phyloP scores from a whole-genome alignment of 495 filamentous ascomycete genomes.

The Xylaria bambusicola region DNA sequence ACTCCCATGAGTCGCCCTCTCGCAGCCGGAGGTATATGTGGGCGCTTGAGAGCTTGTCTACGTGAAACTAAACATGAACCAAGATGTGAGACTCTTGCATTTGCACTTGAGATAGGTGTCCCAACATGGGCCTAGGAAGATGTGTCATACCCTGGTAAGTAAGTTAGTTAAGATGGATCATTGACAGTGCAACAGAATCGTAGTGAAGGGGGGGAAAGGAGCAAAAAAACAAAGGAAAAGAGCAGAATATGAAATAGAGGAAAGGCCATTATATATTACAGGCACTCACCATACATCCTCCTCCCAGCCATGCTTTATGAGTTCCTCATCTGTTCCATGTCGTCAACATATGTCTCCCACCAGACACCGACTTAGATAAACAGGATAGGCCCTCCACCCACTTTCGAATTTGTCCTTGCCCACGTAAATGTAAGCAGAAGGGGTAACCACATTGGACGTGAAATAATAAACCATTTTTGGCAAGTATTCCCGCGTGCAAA shows the following conservation, averaged over 20 bases:
- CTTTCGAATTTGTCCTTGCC: conserved; percentile 99
- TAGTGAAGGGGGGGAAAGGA: not conserved
- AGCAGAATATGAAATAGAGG: not conserved
- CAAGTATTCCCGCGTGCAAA: no score
- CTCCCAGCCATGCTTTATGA: conserved; percentile 90
- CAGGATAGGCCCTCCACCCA: no score
- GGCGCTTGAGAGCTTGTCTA: conserved; percentile 93
- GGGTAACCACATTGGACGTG: conserved; percentile 69
- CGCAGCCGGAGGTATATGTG: conserved; percentile 90
- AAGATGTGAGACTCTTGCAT: no score
- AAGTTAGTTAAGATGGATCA: not conserved
- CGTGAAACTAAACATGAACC: conserved; percentile 76
- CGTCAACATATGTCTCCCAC: conserved; percentile 24
- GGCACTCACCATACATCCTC: conserved; percentile 85
- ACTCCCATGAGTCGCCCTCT: conserved; percentile 83
- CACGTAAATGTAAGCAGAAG: conserved; percentile 87
- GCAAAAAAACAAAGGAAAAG: not conserved
- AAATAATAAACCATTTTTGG: conserved; percentile 89
- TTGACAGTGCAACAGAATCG: no score
- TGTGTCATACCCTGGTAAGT: conserved; percentile 29
- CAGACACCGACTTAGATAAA: conserved; percentile 21
- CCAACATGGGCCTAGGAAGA: not conserved
- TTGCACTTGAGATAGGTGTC: not conserved
- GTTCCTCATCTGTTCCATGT: conserved; percentile 76
- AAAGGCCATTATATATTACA: not conserved